Conservation (phyloP, 192 early-diverging fungal genomes). For the Coemansia sp. region DNA sequence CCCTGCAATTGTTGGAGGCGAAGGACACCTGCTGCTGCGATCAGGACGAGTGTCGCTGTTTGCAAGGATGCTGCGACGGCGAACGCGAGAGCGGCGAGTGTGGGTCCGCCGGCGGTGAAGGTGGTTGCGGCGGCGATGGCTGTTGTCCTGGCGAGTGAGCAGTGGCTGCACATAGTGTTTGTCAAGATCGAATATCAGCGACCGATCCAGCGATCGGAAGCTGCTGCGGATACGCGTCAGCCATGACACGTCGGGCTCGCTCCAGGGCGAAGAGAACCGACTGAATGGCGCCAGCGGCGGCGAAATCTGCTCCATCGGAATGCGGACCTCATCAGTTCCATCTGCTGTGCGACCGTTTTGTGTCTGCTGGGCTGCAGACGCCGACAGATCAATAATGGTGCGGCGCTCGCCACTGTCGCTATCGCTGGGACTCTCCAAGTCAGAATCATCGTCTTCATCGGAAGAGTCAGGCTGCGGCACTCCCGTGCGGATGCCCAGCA, state of each 20-base stretch:
- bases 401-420: conserved; percentile 5
- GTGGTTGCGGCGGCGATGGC: conserved; percentile 4
- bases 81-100: no score
- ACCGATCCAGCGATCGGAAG: conserved; percentile 46
- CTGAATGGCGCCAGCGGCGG: conserved; percentile 16
- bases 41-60: no score
- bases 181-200: conserved; percentile 47
- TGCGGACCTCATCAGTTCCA: conserved; percentile 2
- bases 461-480: conserved; percentile 55
- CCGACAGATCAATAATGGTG: conserved; percentile 19
- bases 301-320: conserved; percentile 21
- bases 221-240: conserved; percentile 37
- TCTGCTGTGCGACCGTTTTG: neutral
- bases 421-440: conserved; percentile 4
- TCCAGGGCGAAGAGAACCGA: conserved; percentile 36
- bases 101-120: neutral
- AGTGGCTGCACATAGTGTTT: conserved; percentile 44
- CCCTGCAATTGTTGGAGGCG: neutral
- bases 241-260: conserved; percentile 37
- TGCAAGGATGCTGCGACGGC: no score
- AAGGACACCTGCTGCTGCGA: no score
- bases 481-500: conserved; percentile 75
- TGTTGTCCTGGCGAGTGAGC: conserved; percentile 23
- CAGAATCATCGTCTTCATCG: conserved; percentile 36
- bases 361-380: neutral